Base-by-base conservation (phyloP, 2,329 filamentous ascomycete genomes). In the Fusarium udum region DNA sequence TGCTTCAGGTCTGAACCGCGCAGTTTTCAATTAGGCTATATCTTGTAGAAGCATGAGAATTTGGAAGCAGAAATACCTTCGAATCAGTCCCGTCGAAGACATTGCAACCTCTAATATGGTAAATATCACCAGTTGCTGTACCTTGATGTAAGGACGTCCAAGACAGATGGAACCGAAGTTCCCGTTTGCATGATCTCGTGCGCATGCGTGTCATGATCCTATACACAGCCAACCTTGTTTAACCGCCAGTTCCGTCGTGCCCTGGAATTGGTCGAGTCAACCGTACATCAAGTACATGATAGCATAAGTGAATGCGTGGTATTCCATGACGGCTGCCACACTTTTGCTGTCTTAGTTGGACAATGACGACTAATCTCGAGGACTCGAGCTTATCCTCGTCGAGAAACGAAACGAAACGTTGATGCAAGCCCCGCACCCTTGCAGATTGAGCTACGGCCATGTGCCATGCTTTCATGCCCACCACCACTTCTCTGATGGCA, bases 371-470 rank as follows among this genome's bases (percentile, higher is more conserved):
- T 69, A 51, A 55, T 61, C 55, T 43, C 52, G 51, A n/a, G 28
- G 51, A 55, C 51, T 42, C 36, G 45, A 51, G 42, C 70, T 58
- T 65, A 62, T 42, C 36, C 46, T 65, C 40, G 53, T 61, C 46
- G 40, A 67, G 61, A 69, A 77, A 68, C 43, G 26, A 64, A 62
- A 68, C 65, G 32, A 69, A 69, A 64, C 57, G 73, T 74, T 72
- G 76, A 75, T 76, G 71, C 75, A 76, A 68, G 63, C 74, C 67
- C 76, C 76, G 60, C 76, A 69, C 59, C 60, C 58, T 69, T 72
- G 71, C 67, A 75, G 67, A 45, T 42, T 42, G n/a, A 51, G 42
- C 59, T 68, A 70, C 67, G 74, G 56, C 62, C 76, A 78, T 78
- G 76, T 78, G 75, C 69, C 53, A 59, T 67, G 45, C 31, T 59